Conservation (phyloP, 2,329 filamentous ascomycete genomes). For the Diaporthe sp. region DNA sequence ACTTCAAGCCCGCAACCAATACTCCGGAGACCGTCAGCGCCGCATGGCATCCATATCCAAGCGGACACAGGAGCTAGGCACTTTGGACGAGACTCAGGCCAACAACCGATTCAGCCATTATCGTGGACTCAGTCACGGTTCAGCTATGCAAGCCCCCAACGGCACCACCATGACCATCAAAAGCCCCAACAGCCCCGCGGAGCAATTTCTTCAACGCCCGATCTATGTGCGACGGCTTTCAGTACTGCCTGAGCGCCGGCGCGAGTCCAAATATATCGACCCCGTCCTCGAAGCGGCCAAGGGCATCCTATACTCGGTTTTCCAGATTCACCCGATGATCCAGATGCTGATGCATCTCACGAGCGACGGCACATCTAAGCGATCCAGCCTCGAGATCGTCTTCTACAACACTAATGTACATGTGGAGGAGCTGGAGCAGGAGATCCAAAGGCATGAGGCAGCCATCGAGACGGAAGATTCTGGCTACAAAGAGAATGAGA, state of each 20-base stretch:
- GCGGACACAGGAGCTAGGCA: slow-evolving; percentile 72
- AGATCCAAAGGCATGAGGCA: slow-evolving; percentile 73
- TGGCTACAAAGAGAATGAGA: slow-evolving; percentile 70
- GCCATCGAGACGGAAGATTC: slow-evolving; percentile 64
- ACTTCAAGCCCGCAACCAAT: slow-evolving; percentile 60
- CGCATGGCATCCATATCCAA: slow-evolving; percentile 76
- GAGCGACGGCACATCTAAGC: slow-evolving; percentile 71
- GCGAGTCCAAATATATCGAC: slow-evolving; percentile 73
- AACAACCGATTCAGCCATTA: slow-evolving; percentile 78
- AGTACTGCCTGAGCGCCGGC: slow-evolving; percentile 73
- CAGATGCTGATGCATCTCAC: slow-evolving; percentile 75
- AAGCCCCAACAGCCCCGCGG: slow-evolving; percentile 73
- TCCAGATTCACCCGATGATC: slow-evolving; percentile 78
- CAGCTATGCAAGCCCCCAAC: slow-evolving; percentile 71
- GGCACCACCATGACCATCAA: slow-evolving; percentile 56
- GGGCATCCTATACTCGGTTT: slow-evolving; percentile 76
- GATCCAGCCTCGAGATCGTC: slow-evolving; percentile 76
- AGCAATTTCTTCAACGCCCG: slow-evolving; percentile 69
- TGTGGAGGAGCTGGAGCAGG: slow-evolving; percentile 75
- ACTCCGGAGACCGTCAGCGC: slow-evolving; percentile 67
- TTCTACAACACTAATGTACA: slow-evolving; percentile 78
- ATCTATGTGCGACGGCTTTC: slow-evolving; percentile 76
- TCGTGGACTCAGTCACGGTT: slow-evolving; percentile 77
- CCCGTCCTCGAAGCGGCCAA: slow-evolving; percentile 76
- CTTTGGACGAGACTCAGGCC: slow-evolving; percentile 73